Conservation (phyloP, 805 yeast species). For the Barnettozyma sucrosica region DNA sequence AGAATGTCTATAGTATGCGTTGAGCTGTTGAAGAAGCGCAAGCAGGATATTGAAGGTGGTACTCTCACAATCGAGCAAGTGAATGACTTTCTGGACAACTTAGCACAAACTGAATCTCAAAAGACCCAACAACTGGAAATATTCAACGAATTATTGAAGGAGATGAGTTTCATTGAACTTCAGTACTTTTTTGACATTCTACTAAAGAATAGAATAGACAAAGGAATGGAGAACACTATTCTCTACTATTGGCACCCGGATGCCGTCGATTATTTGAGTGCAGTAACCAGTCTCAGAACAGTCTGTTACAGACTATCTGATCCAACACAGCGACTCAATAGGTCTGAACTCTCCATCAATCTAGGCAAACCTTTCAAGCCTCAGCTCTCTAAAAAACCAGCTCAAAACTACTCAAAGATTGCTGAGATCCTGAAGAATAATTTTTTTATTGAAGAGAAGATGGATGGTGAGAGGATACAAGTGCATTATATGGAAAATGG, state of each 20-base stretch:
- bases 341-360: conserved; percentile 31
- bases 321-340: conserved; percentile 38
- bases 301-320: conserved; percentile 56
- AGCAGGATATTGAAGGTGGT: conserved; percentile 34
- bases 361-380: conserved; percentile 55
- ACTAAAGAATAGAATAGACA: conserved; percentile 53
- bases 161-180: conserved; percentile 56
- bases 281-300: conserved; percentile 56
- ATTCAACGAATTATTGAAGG: conserved; percentile 44
- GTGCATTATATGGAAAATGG: conserved; percentile 55
- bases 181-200: conserved; percentile 65
- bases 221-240: conserved; percentile 54
- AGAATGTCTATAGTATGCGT: conserved; percentile 44
- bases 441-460: conserved; percentile 80
- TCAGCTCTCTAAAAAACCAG: conserved; percentile 59
- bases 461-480: conserved; percentile 89
- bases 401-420: conserved; percentile 43
- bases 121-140: conserved; percentile 37
- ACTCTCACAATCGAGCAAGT: conserved; percentile 42
- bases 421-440: conserved; percentile 39
- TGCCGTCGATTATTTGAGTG: conserved; percentile 56
- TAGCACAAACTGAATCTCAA: conserved; percentile 29
- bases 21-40: conserved; percentile 44
- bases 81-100: conserved; percentile 39
- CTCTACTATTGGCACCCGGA: conserved; percentile 73